These are phyloP conservation scores for Sphaerobolus stellatus DNA, from an alignment of 1,284 basidiomycete species.

Conservation along the genomic window DNA sequence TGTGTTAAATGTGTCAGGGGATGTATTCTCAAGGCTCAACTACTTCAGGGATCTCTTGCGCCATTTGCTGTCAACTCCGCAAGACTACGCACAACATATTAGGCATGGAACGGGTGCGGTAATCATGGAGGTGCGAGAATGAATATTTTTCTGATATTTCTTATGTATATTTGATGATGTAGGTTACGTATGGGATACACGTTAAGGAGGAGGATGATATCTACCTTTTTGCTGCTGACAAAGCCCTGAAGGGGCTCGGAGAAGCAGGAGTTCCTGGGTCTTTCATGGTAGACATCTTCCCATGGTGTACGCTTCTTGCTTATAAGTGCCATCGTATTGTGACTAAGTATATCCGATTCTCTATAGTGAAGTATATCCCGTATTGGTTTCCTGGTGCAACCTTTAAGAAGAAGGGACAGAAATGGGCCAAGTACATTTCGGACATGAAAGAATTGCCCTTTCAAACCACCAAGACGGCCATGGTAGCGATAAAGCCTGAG, in stretches of 20 bases:
- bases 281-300: neutral
- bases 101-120: neutral
- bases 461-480: neutral
- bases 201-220: neutral
- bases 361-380: neutral
- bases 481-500: neutral
- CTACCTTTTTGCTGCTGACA: neutral
- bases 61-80: neutral
- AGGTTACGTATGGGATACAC: neutral
- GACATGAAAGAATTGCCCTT: neutral
- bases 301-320: neutral
- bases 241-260: slow-evolving; percentile 12
- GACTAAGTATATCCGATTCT: no score
- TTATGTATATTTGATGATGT: no score
- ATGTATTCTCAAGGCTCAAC: neutral
- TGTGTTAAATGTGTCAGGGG: no score
- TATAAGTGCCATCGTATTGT: no score
- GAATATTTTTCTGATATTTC: no score
- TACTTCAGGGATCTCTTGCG: neutral
- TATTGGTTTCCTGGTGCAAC: neutral
- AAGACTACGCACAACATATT: neutral
- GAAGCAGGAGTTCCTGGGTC: neutral
- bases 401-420: neutral
- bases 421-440: neutral
- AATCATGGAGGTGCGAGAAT: neutral